Conservation (phyloP, 805 yeast species). For the Kuraishia hungarica region DNA sequence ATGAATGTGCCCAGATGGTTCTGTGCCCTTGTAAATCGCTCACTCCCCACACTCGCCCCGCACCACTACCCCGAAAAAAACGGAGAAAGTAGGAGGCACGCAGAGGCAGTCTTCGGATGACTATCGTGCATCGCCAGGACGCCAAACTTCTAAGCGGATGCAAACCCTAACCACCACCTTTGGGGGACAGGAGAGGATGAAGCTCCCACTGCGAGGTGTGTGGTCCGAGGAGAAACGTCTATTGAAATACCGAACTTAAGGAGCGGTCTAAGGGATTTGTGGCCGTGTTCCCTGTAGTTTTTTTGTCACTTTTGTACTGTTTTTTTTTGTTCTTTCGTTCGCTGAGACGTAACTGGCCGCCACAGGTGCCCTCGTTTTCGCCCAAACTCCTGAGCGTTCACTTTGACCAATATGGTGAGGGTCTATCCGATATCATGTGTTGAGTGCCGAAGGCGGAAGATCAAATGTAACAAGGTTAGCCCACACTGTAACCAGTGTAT, state of each 20-base stretch:
- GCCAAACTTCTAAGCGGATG: background rate
- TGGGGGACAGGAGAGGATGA: background rate
- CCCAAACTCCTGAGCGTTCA: background rate
- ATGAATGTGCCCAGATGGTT: background rate
- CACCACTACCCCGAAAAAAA: background rate
- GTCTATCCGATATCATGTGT: constrained; percentile 8
- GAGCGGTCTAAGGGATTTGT: too few relatives aligned
- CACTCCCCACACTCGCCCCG: background rate
- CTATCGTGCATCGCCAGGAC: background rate
- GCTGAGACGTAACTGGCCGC: background rate
- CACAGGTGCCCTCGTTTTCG: background rate
- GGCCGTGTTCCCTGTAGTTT: too few relatives aligned
- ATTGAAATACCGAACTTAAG: too few relatives aligned
- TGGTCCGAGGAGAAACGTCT: background rate
- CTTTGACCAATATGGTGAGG: background rate
- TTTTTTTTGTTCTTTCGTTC: background rate
- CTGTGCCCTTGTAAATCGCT: background rate
- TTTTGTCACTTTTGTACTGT: background rate
- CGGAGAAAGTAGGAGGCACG: background rate
- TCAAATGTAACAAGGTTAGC: constrained; percentile 8
- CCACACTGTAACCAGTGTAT: constrained; percentile 6
- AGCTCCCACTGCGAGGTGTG: background rate
- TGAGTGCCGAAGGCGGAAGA: constrained; percentile 11
- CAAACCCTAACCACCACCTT: background rate
- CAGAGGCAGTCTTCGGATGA: background rate